Conservation (phyloP, 257 asterid species). For the Capsicum pubescens region DNA sequence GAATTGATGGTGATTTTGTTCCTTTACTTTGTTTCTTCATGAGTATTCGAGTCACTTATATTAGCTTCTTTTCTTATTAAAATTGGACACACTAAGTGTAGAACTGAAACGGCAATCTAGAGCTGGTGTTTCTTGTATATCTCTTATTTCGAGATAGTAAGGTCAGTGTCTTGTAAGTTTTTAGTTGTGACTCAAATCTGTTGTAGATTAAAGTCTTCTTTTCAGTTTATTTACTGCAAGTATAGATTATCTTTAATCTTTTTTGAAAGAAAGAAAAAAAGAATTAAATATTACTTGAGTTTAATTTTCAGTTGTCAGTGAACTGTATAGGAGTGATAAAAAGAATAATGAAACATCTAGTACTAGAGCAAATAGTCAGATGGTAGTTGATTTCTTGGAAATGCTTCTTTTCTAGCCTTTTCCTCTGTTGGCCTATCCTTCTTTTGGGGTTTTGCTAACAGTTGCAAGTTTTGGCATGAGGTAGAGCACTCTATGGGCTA, state of each 20-base stretch:
- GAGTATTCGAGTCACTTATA: too few relatives aligned
- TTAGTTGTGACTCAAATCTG: not conserved
- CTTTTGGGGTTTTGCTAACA: not conserved
- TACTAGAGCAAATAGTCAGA: not conserved
- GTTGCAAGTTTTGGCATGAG: conserved; percentile 8
- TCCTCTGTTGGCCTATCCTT: too few relatives aligned
- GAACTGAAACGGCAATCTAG: not conserved
- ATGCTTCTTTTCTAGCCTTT: conserved; percentile 10
- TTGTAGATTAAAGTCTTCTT: not conserved
- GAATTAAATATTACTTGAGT: not conserved
- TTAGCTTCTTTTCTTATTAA: not conserved
- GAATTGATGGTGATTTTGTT: not conserved
- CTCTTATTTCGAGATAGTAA: too few relatives aligned
- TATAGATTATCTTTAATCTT: not conserved
- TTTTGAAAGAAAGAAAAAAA: not conserved
- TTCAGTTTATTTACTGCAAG: not conserved
- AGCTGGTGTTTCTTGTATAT: too few relatives aligned
- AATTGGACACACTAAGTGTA: not conserved
- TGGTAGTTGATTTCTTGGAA: not conserved
- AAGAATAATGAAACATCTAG: not conserved
- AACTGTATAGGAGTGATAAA: not conserved
- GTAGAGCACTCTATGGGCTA: conserved; percentile 9
- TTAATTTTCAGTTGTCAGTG: not conserved
- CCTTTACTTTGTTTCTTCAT: not conserved
- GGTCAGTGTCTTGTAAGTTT: too few relatives aligned